A percentile compares a stretch with the other conserved stretches of the same genome.
phyloP scores from a whole-genome alignment of 23 red algal species.

The Gracilaria gracilis region DNA sequence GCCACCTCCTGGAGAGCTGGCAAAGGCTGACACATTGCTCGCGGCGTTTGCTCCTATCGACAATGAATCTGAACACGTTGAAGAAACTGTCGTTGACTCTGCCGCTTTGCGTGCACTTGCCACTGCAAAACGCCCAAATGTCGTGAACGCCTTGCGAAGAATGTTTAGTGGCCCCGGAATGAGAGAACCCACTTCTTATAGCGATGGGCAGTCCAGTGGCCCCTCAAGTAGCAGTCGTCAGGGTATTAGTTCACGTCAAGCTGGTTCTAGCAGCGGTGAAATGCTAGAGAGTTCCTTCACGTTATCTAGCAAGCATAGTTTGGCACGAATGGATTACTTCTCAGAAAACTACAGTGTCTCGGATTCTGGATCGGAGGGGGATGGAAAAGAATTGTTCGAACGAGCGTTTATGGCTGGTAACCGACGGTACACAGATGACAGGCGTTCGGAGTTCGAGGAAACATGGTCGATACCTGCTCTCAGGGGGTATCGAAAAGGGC shows the following conservation, averaged over 20 bases:
- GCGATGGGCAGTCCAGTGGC: not conserved
- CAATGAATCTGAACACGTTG: conserved; percentile 57
- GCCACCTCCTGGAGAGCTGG: conserved; percentile 1
- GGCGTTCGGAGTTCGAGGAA: not conserved
- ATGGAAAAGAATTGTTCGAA: conserved; percentile 23
- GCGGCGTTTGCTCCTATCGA: conserved; percentile 67
- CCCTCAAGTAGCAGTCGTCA: not conserved
- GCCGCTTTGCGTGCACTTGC: conserved; percentile 45
- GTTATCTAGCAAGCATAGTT: conserved; percentile 24
- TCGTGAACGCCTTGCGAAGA: conserved; percentile 32
- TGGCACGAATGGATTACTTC: conserved; percentile 43
- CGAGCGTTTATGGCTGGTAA: conserved; percentile 18
- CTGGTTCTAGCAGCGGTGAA: not conserved
- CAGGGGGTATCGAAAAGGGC: conserved; percentile 7
- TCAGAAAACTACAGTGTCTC: conserved; percentile 52
- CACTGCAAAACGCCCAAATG: conserved; percentile 42
- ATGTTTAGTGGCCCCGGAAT: conserved; percentile 31
- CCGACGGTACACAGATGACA: conserved; percentile 60
- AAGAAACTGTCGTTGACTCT: conserved; percentile 40
- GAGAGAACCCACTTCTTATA: not conserved
- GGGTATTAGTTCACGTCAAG: not conserved
- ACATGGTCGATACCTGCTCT: not conserved
- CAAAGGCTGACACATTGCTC: conserved; percentile 45
- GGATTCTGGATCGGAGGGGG: conserved; percentile 31
- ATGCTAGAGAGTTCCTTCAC: conserved; percentile 11